These are phyloP conservation scores for Rhizopogon rudus DNA, from an alignment of 768 basidiomycete species.

Conservation along the genomic window DNA sequence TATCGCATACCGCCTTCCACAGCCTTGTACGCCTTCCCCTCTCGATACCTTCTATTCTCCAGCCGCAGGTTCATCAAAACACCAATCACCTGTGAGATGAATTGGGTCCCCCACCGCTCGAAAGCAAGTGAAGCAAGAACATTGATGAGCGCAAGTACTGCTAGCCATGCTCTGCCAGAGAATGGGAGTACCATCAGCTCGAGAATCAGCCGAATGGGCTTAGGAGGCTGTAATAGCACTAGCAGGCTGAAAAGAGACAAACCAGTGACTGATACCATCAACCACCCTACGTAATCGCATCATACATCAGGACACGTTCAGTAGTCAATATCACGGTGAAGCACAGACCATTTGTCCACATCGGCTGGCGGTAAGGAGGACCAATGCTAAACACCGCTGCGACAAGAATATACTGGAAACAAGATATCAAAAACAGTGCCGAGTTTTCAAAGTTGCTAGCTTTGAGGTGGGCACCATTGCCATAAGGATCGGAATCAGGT, in stretches of 20 bases:
- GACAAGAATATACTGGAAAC: constrained; percentile 97
- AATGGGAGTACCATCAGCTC: constrained; percentile 74
- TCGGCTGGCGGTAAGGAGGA: constrained; percentile 90
- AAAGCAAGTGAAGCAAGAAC: constrained; percentile 65
- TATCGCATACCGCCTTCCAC: constrained; percentile 69
- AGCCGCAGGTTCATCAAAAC: constrained; percentile 35
- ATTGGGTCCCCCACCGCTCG: constrained; percentile 69
- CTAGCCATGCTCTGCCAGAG: constrained; percentile 63
- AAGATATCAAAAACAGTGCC: constrained; percentile 86
- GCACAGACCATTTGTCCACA: constrained; percentile 87
- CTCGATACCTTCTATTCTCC: constrained; percentile 43
- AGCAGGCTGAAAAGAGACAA: constrained; percentile 72
- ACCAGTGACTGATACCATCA: constrained; percentile 71
- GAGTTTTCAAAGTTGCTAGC: constrained; percentile 92
- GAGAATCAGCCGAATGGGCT: constrained; percentile 52
- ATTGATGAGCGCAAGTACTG: constrained; percentile 65
- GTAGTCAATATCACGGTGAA: not conserved
- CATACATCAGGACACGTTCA: not conserved
- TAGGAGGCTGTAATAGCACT: constrained; percentile 70
- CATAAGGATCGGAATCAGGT: constrained; percentile 35
- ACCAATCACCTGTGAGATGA: constrained; percentile 53
- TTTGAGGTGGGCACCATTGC: constrained; percentile 66
- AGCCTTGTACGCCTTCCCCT: constrained; percentile 80
- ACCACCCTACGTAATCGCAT: constrained; percentile 47
- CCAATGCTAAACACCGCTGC: constrained; percentile 98